Base-by-base conservation (phyloP, 2,329 filamentous ascomycete species). In the Neoarthrinium moseri region DNA sequence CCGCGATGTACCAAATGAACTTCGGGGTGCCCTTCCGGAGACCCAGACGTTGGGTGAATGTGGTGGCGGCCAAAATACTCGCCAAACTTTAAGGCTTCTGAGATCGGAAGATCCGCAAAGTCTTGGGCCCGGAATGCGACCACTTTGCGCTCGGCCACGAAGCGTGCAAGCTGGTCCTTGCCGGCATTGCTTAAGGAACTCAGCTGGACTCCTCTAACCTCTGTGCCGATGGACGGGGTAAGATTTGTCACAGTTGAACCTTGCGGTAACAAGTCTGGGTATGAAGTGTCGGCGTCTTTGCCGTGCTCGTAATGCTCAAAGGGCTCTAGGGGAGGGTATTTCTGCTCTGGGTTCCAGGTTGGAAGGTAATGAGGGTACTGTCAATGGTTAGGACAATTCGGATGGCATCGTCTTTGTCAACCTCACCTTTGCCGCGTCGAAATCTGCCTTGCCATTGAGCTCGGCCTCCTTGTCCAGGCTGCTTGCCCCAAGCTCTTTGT, bases 21-120 rank as follows among this genome's bases (percentile, higher is more conserved):
- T 63, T 91, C 83, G 0, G 88, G 87, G 61, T 83, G 78, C 4
- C 85, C 87, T 51, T 81, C 80, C 0, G 89, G 89, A 0, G 84
- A 83, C 2, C 89, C 88, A 1, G 83, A 88, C 0, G 87, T 87
- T 4, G 87, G 88, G 56, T 92, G 89, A 47, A 92, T 88, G 68
- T 94, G 89, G 56, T 87, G 86, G 7, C 86, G 82, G 37, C 89
- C 89, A 59, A 91, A 94, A 69, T 91, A 91, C 43, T 79, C 75
- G 40, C 83, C 87, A 52, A 83, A 84, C 17, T 85, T 75, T 29
- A 90, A 72, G 2, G 85, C 87, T 7, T 88, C 75, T 22, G 79
- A 64, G 57, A 91, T 90, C 6, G 86, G 78, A 10, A 90, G 73
- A 52, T 87, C 74, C 30, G 81, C 81, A 53, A 86, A 83, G 63